Base-by-base conservation (phyloP, 306 rosid species). In the Rosa rugosa region DNA sequence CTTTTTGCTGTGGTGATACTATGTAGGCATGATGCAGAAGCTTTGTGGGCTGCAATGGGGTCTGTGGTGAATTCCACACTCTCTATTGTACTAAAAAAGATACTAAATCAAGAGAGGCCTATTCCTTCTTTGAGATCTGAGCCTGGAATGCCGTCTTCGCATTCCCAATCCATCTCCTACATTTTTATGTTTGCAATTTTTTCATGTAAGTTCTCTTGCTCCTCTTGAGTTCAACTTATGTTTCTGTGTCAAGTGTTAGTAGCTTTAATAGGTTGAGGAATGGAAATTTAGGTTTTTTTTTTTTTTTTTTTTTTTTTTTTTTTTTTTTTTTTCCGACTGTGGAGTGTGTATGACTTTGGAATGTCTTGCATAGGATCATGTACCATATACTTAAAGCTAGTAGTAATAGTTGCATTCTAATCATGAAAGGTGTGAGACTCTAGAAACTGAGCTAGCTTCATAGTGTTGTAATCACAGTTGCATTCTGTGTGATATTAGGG, bases 81-180 rank as follows among this genome's bases (percentile, higher is more conserved):
- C 64, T 89, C 97, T 76, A 6, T 87, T 10, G 38, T 16, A 8
- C 92, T 95, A 34, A 95, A 95, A 82, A 76, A 38, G 69, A 73
- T 92, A 72, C 75, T 95, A 41, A 95, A 95, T 84, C 99, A 95
- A 82, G 95, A 92, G 75, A 89, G 98, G 41, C 99, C 98, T 51
- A 59, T 77, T 80, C 72, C 96, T 71, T 69, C 85, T 45, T 11
- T 84, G 73, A 89, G 86, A 90, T 84, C 97, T 12, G 99, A 88
- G 81, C 99, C 97, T 22, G 99, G 98, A 80, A 92, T 95, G 99
- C 99, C 99, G 5, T 95, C 99, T 66, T 84, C 99, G 20, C 99
- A 95, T 64, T 84, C 93, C 38, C 98, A 92, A 71, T 88, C 91
- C 75, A 88, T 95, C 78, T 95, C 89, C 94, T 95, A 88, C 86